Base-by-base conservation (phyloP, 768 basidiomycete species). In the Boletus tylopilopsis region DNA sequence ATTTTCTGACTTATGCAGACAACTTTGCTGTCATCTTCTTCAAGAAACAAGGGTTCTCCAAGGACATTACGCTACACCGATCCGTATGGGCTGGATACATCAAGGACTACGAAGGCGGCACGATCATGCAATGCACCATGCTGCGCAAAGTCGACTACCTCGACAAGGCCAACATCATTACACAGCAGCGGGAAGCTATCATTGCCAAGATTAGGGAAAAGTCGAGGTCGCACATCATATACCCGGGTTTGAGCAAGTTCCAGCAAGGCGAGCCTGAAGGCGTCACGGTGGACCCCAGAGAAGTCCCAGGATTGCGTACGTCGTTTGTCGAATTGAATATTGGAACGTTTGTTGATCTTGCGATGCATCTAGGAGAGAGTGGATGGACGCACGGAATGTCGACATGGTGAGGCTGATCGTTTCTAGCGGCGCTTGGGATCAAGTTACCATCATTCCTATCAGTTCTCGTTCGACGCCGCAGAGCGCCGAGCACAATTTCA, bases 1-100 rank as follows among this genome's bases (percentile, higher is more conserved):
- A 96, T 68, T 98, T 97, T 71, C 76, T 99, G 29, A 97, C 96
- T 4, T 99, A 98, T 63, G 96, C 96, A 40, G 96, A 99, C 71
- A 98, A 98, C 68, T 99, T 92, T 64, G 96, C 96, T 16, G 94
- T 98, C 33, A 95, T 96, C 4, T 99, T 97, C 70, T 98, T 99
- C 76, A 93, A 93, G 67, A 99, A 98, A 66, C 96, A 98, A 73
- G 96, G 96, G 0, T 99, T 99, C 69, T 90, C 92, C 6, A 98
- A 98, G 67, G 94, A 98, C 49, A 95, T 99, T 53, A 87, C 88
- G 1, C 78, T 96, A n/a, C 86, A 87, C 52, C 80, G 94, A 37
- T 82, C 88, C 2, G 76, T 87, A 8, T 99, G 96, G 96, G 94
- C 95, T 0, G 96, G 94, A 11, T 98, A 99, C 68, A 98, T 99